Conservation (phyloP, 352 stramenopile species). For the Discostella stelligera region DNA sequence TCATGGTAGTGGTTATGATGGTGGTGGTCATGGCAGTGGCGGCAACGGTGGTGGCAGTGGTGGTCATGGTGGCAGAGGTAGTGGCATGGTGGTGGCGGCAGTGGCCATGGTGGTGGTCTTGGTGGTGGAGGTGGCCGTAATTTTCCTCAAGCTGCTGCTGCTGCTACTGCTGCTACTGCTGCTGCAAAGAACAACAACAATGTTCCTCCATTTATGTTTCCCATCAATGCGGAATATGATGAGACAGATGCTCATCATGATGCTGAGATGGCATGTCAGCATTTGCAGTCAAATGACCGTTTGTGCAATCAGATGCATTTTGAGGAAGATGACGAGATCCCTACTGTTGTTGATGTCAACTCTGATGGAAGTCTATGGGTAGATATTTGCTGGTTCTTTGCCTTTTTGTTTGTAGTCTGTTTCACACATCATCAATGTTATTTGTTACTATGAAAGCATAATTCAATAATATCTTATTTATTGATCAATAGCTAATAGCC, state of each 20-base stretch:
- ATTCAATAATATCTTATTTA: background rate
- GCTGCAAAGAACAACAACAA: background rate
- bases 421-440: too few species aligned
- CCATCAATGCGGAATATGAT: too few species aligned
- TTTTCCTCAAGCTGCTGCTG: background rate
- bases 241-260: background rate
- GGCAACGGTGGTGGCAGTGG: background rate
- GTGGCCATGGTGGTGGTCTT: background rate
- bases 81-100: too few species aligned
- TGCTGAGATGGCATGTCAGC: too few species aligned
- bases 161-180: too few species aligned
- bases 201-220: background rate
- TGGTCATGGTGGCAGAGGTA: too few species aligned
- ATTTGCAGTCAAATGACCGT: too few species aligned
- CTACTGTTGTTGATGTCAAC: background rate
- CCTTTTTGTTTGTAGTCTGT: background rate
- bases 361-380: background rate
- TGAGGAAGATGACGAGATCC: background rate
- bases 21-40: too few species aligned
- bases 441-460: too few species aligned
- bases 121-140: background rate
- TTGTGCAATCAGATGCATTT: background rate
- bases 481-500: background rate
- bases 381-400: background rate
- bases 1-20: background rate